These are phyloP conservation scores for Aspergillus udagawae DNA, from an alignment of 2,329 filamentous ascomycete species.

Conservation along the genomic window DNA sequence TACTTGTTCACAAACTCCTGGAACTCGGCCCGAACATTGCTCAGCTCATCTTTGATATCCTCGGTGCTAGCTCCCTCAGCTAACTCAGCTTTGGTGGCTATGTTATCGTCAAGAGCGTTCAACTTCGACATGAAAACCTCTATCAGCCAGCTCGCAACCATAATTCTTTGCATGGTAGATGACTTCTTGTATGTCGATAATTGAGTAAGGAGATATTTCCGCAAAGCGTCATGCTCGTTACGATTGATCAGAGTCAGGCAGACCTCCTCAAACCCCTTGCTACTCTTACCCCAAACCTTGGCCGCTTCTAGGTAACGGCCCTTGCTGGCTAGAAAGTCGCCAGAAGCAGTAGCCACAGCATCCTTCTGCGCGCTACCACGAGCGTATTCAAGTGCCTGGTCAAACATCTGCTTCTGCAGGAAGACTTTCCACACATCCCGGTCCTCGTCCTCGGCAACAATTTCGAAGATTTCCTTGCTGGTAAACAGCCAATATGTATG, in stretches of 20 bases:
- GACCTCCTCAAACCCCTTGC: conserved; percentile 95
- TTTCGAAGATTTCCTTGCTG: conserved; percentile 83
- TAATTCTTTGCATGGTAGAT: conserved; percentile 84
- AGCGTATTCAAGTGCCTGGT: conserved; percentile 80
- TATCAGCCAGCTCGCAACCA: conserved; percentile 92
- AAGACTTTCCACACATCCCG: conserved; percentile 94
- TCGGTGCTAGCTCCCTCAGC: conserved; percentile 66
- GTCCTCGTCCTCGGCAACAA: conserved; percentile 85
- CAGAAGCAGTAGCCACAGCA: conserved; percentile 84
- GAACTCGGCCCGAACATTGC: conserved; percentile 69
- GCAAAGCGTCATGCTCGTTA: conserved; percentile 81
- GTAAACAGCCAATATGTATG: conserved; percentile 98
- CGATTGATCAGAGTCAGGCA: conserved; percentile 87
- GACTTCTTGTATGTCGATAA: conserved; percentile 76
- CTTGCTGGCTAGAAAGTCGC: conserved; percentile 79
- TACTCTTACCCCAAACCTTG: conserved; percentile 86
- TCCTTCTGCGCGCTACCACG: conserved; percentile 78
- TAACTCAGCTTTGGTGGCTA: conserved; percentile 81
- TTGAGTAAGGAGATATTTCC: conserved; percentile 85
- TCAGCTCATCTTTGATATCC: conserved; percentile 65
- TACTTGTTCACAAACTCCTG: conserved; percentile 83
- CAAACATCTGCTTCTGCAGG: conserved; percentile 80
- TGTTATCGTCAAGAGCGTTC: conserved; percentile 89
- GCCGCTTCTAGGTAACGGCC: conserved; percentile 83
- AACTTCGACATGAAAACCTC: conserved; percentile 98